These are phyloP conservation scores for Neurospora crassa DNA, from an alignment of 2,329 filamentous ascomycete species.

Conservation along the genomic window DNA sequence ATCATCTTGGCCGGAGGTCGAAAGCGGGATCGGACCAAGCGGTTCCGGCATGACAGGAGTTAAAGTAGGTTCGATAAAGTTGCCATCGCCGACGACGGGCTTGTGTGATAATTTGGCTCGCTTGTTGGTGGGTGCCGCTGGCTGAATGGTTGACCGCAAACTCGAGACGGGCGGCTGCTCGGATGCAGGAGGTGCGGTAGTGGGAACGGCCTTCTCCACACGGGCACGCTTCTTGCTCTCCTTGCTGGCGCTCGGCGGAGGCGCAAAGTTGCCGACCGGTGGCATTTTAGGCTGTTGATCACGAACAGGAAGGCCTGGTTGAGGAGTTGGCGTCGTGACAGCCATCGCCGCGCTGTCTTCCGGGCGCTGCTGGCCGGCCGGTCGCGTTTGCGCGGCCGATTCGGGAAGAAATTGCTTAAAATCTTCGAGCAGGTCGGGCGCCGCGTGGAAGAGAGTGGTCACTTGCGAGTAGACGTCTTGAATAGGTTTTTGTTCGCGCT, in stretches of 20 bases:
- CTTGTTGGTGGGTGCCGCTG: slow-evolving; percentile 36
- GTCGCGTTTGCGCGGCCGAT: slow-evolving; percentile 52
- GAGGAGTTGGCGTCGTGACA: slow-evolving; percentile 44
- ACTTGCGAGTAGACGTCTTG: slow-evolving; percentile 98
- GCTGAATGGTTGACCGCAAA: slow-evolving; percentile 26
- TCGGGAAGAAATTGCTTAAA: slow-evolving; percentile 98
- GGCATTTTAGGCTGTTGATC: slow-evolving; percentile 68
- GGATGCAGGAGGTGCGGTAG: slow-evolving; percentile 32
- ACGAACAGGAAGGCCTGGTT: slow-evolving; percentile 36
- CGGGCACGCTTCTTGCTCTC: slow-evolving; percentile 83
- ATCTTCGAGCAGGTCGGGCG: slow-evolving; percentile 90
- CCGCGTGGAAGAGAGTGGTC: slow-evolving; percentile 84
- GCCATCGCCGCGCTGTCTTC: slow-evolving; percentile 54
- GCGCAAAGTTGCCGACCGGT: slow-evolving; percentile 89
- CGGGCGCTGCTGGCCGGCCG: slow-evolving; percentile 50
- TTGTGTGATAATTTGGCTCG: slow-evolving; percentile 67
- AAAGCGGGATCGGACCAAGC: slow-evolving; percentile 63
- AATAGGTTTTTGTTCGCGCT: slow-evolving; percentile 95
- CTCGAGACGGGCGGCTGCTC: slow-evolving; percentile 30
- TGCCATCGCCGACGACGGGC: slow-evolving; percentile 42
- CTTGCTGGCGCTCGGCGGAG: slow-evolving; percentile 69
- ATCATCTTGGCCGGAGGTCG: slow-evolving; percentile 73
- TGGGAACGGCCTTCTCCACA: slow-evolving; percentile 43
- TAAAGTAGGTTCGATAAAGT: slow-evolving; percentile 71
- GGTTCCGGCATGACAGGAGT: slow-evolving; percentile 84